Base-by-base conservation (phyloP, 192 early-diverging fungal genomes). In the Mortierella claussenii region DNA sequence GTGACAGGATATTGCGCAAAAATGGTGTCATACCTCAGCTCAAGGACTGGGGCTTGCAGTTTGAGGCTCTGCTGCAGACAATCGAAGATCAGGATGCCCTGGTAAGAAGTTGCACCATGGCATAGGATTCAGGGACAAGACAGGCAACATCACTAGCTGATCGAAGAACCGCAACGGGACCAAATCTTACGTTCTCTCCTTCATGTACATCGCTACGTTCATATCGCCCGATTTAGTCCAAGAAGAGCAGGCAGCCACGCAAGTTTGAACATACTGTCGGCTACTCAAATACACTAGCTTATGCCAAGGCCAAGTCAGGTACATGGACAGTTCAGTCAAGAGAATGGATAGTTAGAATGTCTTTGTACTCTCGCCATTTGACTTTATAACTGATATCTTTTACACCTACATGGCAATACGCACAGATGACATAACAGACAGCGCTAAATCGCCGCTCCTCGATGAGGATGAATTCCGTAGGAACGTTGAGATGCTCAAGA, bases 191-290 rank as follows among this genome's bases (percentile, higher is more conserved):
- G 7, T 40, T 40, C 13, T 40, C 37, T 40, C 37, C 37, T 40
- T 50, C 2, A 24, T 56, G n/a, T n/a, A n/a, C n/a, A n/a, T n/a
- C n/a, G n/a, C n/a, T n/a, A n/a, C n/a, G n/a, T n/a, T n/a, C n/a
- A n/a, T n/a, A n/a, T n/a, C n/a, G n/a, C n/a, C n/a, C n/a, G n/a
- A n/a, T n/a, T n/a, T 58, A 79, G 49, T 65, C 86, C 40, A 70
- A 80, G 12, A 83, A 83, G 47, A 50, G 66, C 36, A 80, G 71
- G 12, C 85, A 83, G 37, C 94, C 94, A 27, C 83, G 94, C 55
- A 89, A 85, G 76, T 96, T 96, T 73, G 89, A 94, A 51, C 81
- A 94, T 5, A 94, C 94, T 3, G 89, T 85, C 34, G 91, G 88
- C 78, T 96, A 87, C 65, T 78, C 73, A 15, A 76, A 67, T 42